phyloP scores from a whole-genome alignment of 2,329 filamentous ascomycete species.

The Diaporthe sp. region DNA sequence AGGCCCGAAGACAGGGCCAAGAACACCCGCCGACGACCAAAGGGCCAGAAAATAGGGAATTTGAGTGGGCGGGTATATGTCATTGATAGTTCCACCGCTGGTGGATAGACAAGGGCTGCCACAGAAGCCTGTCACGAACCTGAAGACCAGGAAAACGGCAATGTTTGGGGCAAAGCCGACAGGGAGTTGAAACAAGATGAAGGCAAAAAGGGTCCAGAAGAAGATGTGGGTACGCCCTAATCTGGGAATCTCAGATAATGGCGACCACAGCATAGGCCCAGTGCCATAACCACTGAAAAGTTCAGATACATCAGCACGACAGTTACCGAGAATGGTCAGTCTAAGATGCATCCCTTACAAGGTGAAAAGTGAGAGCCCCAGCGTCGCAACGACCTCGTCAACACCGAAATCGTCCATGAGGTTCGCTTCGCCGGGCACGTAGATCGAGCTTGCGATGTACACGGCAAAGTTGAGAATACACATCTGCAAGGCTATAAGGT shows the following conservation, averaged over 20 bases:
- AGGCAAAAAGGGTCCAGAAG: slow-evolving; percentile 19
- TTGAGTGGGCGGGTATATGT: slow-evolving; percentile 7
- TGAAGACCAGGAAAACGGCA: slow-evolving; percentile 18
- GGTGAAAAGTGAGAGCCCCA: slow-evolving; percentile 19
- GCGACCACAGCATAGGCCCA: slow-evolving; percentile 30
- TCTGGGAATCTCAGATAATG: slow-evolving; percentile 18
- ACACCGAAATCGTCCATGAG: slow-evolving; percentile 22
- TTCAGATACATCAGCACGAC: slow-evolving; percentile 55
- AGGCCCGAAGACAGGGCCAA: slow-evolving; percentile 2
- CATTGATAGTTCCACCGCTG: slow-evolving; percentile 18
- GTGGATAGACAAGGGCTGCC: slow-evolving; percentile 11
- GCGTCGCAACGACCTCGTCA: not conserved
- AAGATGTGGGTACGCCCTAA: slow-evolving; percentile 19
- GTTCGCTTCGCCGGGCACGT: slow-evolving; percentile 24
- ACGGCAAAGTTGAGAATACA: slow-evolving; percentile 26
- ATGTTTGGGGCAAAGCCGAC: slow-evolving; percentile 13
- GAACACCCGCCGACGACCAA: slow-evolving; percentile 2
- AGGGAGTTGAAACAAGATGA: slow-evolving; percentile 37
- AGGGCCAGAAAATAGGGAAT: not conserved
- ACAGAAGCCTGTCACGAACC: slow-evolving; percentile 14
- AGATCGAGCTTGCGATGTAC: slow-evolving; percentile 30
- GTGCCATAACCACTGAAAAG: slow-evolving; percentile 53
- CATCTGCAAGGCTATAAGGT: slow-evolving; percentile 51
- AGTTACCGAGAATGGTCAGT: not conserved
- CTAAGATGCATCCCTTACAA: not conserved